Conservation (phyloP, 495 filamentous ascomycete species). For the Lophiostoma macrostomum region DNA sequence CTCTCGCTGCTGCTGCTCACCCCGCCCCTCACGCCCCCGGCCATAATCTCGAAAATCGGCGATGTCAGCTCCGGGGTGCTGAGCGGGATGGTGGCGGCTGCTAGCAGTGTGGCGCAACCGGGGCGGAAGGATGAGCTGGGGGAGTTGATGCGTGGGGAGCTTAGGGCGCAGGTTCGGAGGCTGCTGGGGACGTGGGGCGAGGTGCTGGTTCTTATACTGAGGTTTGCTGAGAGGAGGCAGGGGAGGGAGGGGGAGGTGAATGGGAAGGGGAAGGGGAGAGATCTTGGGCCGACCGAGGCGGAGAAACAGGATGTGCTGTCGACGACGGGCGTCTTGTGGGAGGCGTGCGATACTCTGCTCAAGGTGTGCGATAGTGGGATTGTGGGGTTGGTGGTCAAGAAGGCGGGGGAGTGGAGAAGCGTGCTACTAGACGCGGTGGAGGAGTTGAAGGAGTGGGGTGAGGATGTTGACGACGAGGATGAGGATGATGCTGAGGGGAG, state of each 20-base stretch:
- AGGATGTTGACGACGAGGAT: conserved; percentile 53
- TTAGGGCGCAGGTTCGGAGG: conserved; percentile 38
- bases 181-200: conserved; percentile 43
- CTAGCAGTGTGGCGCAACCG: conserved; percentile 44
- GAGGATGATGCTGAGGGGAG: conserved; percentile 50
- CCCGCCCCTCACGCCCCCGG: conserved; percentile 76
- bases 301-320: conserved; percentile 53
- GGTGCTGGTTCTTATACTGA: conserved; percentile 42
- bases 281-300: conserved; percentile 25
- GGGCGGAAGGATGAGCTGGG: conserved; percentile 51
- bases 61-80: conserved; percentile 64
- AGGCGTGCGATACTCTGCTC: conserved; percentile 69
- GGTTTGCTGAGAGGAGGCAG: conserved; percentile 30
- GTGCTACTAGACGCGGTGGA: conserved; percentile 74
- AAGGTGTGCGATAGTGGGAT: conserved; percentile 62
- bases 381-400: conserved; percentile 43
- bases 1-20: conserved; percentile 81
- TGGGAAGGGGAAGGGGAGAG: conserved; percentile 44
- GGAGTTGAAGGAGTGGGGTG: conserved; percentile 76
- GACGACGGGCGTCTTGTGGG: conserved; percentile 61
- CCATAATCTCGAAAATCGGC: conserved; percentile 62
- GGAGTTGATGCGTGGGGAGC: conserved; percentile 51
- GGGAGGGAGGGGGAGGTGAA: conserved; percentile 35
- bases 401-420: conserved; percentile 55
- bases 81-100: conserved; percentile 66